Evolutionary conservation across 441 rosid species (phyloP).

Genomic region (Populus tomentosa): DNA sequence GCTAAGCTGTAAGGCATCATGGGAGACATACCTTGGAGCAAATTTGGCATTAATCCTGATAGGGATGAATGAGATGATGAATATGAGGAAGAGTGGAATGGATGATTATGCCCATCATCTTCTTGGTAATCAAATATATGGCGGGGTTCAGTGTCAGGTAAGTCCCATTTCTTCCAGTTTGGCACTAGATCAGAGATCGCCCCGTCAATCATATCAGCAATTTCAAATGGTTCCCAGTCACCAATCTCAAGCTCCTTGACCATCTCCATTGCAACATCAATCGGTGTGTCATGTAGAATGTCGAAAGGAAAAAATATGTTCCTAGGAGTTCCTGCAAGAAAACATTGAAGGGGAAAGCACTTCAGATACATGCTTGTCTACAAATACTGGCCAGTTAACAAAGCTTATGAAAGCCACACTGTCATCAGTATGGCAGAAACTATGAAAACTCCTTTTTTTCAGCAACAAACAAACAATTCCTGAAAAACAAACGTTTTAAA

Average conservation of each 20-base stretch:
- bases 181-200: conserved; percentile 48
- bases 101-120: conserved; percentile 34
- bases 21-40: conserved; percentile 46
- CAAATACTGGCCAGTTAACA: neutral
- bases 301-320: conserved; percentile 59
- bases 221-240: conserved; percentile 43
- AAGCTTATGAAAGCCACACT: neutral
- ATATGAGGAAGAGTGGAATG: conserved; percentile 44
- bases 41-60: conserved; percentile 36
- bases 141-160: conserved; percentile 15
- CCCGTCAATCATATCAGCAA: conserved; percentile 59
- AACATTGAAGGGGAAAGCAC: neutral
- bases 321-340: conserved; percentile 43
- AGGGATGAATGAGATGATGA: conserved; percentile 59
- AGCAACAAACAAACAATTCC: neutral
- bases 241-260: conserved; percentile 59
- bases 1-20: neutral
- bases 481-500: neutral
- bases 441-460: neutral
- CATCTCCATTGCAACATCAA: conserved; percentile 64
- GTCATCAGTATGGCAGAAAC: neutral
- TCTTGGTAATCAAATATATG: conserved; percentile 32
- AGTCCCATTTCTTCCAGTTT: conserved; percentile 34
- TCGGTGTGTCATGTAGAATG: conserved; percentile 56
- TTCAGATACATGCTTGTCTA: neutral